Evolutionary conservation across 352 stramenopile species (phyloP).

Genomic region (Paralagenidium karlingii): DNA sequence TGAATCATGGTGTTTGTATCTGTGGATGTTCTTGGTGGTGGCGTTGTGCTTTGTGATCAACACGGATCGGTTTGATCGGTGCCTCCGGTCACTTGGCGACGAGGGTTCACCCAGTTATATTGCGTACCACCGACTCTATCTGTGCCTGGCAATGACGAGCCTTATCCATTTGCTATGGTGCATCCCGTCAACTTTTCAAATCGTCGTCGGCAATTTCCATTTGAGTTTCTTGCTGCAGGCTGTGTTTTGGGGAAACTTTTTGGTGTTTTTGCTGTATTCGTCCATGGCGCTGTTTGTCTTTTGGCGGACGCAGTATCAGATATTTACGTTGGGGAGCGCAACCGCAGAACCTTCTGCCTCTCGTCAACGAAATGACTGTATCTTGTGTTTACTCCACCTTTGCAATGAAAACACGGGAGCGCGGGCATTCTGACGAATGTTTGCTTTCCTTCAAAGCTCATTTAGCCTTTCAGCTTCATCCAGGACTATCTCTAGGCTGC

Average conservation of each 20-base stretch:
- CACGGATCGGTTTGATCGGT: slow-evolving; percentile 20
- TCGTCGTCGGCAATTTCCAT: slow-evolving; percentile 1
- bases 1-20: slow-evolving; percentile 16
- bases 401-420: too few species aligned
- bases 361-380: slow-evolving; percentile 13
- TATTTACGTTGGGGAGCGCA: too few species aligned
- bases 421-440: too few species aligned
- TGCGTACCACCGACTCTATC: slow-evolving; percentile 29
- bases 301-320: slow-evolving; percentile 28
- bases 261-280: slow-evolving; percentile 10
- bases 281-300: slow-evolving; percentile 13
- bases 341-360: too few species aligned
- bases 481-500: too few species aligned
- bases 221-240: slow-evolving; percentile 5
- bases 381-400: slow-evolving; percentile 18
- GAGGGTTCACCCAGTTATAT: slow-evolving; percentile 15
- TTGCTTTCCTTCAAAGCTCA: too few species aligned
- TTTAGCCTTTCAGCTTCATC: too few species aligned
- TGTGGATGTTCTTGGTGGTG: slow-evolving; percentile 18
- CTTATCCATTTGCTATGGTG: slow-evolving; percentile 24
- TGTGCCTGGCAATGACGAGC: slow-evolving; percentile 21
- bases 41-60: slow-evolving; percentile 31
- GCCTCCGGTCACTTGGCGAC: slow-evolving; percentile 17
- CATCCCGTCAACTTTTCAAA: slow-evolving; percentile 7
- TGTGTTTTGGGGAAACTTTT: slow-evolving; percentile 19